A percentile compares a stretch with the other conserved stretches of the same genome.
phyloP scores from a whole-genome alignment of 176 grass and related monocot genomes.

The Ananas comosus region DNA sequence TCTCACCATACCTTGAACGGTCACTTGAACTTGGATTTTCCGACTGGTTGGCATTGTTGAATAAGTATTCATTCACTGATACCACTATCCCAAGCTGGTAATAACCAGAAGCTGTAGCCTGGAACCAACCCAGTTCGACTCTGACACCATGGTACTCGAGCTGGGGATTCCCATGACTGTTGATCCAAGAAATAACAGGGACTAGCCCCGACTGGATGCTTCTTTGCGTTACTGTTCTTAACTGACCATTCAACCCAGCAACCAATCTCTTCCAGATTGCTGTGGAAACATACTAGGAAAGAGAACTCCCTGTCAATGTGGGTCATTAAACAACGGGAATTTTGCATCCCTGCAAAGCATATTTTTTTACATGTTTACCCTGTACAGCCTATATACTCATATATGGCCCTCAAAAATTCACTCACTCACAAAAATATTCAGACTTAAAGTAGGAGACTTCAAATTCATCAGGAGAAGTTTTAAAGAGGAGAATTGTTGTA shows the following conservation, averaged over 20 bases:
- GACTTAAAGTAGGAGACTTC: too few relatives aligned
- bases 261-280: slow-evolving; percentile 98
- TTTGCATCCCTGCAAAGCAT: too few relatives aligned
- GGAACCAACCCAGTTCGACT: slow-evolving; percentile 89
- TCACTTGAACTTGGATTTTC: slow-evolving; percentile 40
- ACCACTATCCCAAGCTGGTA: slow-evolving; percentile 87
- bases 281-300: slow-evolving; percentile 73
- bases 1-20: slow-evolving; percentile 36
- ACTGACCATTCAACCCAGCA: slow-evolving; percentile 78
- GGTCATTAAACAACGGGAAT: slow-evolving; percentile 11
- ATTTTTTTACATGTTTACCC: too few relatives aligned
- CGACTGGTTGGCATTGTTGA: slow-evolving; percentile 41
- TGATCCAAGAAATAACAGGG: slow-evolving; percentile 61
- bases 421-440: too few relatives aligned
- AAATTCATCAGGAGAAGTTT: too few relatives aligned
- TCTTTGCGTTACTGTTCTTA: slow-evolving; percentile 62
- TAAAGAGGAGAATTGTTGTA: background rate
- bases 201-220: slow-evolving; percentile 47
- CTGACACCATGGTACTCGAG: slow-evolving; percentile 75
- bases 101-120: slow-evolving; percentile 88
- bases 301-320: slow-evolving; percentile 3
- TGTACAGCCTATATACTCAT: too few relatives aligned
- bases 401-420: too few relatives aligned
- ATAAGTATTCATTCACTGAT: slow-evolving; percentile 76
- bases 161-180: slow-evolving; percentile 69